Evolutionary conservation across 768 basidiomycete genomes (phyloP).

Genomic region (Tricholoma sp.): DNA sequence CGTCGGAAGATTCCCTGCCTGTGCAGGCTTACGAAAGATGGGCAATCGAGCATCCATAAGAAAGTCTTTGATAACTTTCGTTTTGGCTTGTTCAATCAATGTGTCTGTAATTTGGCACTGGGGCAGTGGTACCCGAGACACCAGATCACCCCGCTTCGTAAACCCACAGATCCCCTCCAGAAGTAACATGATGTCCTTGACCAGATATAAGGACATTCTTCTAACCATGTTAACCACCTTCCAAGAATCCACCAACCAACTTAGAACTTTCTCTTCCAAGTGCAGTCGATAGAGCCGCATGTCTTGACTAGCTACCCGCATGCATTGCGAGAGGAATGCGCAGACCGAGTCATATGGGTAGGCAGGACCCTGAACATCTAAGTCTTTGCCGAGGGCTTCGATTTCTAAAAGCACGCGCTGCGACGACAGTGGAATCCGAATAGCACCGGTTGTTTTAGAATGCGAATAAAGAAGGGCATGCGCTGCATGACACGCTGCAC

Average conservation of each 20-base stretch:
- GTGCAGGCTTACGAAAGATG: slow-evolving; percentile 17
- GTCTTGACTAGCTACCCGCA: slow-evolving; percentile 74
- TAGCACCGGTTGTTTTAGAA: slow-evolving; percentile 14
- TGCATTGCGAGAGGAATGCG: slow-evolving; percentile 63
- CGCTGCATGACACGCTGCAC: slow-evolving; percentile 74
- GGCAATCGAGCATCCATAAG: slow-evolving; percentile 64
- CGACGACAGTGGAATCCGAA: slow-evolving; percentile 38
- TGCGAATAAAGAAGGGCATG: slow-evolving; percentile 40
- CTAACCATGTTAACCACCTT: slow-evolving; percentile 30
- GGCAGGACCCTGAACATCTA: slow-evolving; percentile 87
- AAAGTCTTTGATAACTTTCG: slow-evolving; percentile 62
- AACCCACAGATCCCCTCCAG: slow-evolving; percentile 62
- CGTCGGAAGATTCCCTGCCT: not conserved
- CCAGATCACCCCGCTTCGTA: slow-evolving; percentile 37
- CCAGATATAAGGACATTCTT: slow-evolving; percentile 47
- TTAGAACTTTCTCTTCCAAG: slow-evolving; percentile 80
- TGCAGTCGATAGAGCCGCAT: slow-evolving; percentile 79
- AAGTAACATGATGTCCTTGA: slow-evolving; percentile 58
- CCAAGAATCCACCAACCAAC: slow-evolving; percentile 80
- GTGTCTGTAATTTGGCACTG: slow-evolving; percentile 60
- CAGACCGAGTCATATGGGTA: slow-evolving; percentile 90
- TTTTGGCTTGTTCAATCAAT: slow-evolving; percentile 52
- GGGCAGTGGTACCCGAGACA: slow-evolving; percentile 56
- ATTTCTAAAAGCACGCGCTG: slow-evolving; percentile 67
- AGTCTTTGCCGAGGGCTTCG: slow-evolving; percentile 71